Evolutionary conservation across 2,329 filamentous ascomycete species (phyloP), one percentile per base, ranked within the genome.

Genomic region (Ceratocystis variospora): DNA sequence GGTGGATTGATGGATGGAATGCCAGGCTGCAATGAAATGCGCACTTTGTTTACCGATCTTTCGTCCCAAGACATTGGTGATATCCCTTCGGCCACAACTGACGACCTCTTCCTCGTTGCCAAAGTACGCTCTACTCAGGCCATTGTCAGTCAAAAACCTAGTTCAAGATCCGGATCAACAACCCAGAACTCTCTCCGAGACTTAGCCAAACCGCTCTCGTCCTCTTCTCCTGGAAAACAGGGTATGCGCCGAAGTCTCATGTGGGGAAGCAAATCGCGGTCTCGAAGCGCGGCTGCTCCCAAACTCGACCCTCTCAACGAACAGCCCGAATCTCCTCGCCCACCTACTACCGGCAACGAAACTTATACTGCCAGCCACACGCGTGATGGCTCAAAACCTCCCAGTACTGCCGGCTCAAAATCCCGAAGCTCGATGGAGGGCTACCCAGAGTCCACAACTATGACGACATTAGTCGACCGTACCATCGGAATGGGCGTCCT

Each of bases 11-110:
- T 92, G 69, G 81, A 85, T 12, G 83, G 82, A 68, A 77, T 89
- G 62, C 77, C 82, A 8, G 82, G 85, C 64, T 83, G 84, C 69
- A 81, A 83, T 25, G 87, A 87, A 72, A 83, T 92, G 73, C 90
- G 88, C 72, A 95, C 91, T 0, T 80, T 99, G 1, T 96, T 97
- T 71, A 87, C 90, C 2, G 91, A 97, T 71, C 78, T 99, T 19
- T 90, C 86, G 48, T 83, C 89, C 0, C 82, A 86, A 62, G 92
- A 96, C 71, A 81, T 86, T 67, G 84, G 84, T 28, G 84, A 86
- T 62, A 74, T 78, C 0, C 77, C 81, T 0, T 80, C 87, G 2
- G 81, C 83, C 7, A 87, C 88, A 61, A 87, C 88, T 61, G 83
- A 84, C 2, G 87, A 90, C 63, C 77, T 97, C 22, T 96, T 89